These are phyloP conservation scores for Otatea glauca DNA, from an alignment of 176 grass and related monocot species.

Conservation along the genomic window DNA sequence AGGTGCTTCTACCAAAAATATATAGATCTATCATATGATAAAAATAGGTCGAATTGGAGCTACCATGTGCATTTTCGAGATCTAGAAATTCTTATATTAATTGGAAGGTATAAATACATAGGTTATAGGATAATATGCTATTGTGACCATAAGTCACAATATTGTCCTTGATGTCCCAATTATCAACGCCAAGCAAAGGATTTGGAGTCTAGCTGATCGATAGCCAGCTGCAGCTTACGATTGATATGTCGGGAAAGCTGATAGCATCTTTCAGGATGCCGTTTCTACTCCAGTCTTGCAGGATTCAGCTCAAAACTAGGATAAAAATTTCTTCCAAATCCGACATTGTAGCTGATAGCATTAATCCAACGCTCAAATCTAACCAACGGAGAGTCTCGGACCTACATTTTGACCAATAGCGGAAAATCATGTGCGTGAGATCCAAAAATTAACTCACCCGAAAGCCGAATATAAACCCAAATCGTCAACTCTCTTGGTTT, in stretches of 20 bases:
- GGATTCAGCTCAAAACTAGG: slow-evolving; percentile 22
- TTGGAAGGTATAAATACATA: background rate
- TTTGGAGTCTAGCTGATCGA: slow-evolving; percentile 11
- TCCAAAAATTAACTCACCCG: slow-evolving; percentile 32
- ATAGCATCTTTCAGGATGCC: slow-evolving; percentile 12
- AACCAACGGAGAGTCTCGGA: background rate
- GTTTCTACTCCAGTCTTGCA: slow-evolving; percentile 26
- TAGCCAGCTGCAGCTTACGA: background rate
- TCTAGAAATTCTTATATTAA: background rate
- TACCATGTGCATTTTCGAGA: background rate
- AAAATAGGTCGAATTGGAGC: background rate
- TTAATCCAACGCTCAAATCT: slow-evolving; percentile 13
- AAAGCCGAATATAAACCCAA: slow-evolving; percentile 37
- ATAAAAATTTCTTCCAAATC: slow-evolving; percentile 18
- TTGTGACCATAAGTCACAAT: background rate
- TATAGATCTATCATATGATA: slow-evolving; percentile 2
- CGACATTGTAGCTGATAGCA: slow-evolving; percentile 15
- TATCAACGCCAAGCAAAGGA: background rate
- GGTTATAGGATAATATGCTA: background rate
- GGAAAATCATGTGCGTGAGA: slow-evolving; percentile 30
- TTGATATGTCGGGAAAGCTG: background rate
- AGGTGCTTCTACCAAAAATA: background rate
- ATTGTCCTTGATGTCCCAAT: background rate
- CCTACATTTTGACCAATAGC: slow-evolving; percentile 41
- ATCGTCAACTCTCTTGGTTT: slow-evolving; percentile 24